A percentile compares a stretch with the other conserved stretches of the same genome.
Conservation (phyloP, 345 rosid species). For the Heritiera fomes region DNA sequence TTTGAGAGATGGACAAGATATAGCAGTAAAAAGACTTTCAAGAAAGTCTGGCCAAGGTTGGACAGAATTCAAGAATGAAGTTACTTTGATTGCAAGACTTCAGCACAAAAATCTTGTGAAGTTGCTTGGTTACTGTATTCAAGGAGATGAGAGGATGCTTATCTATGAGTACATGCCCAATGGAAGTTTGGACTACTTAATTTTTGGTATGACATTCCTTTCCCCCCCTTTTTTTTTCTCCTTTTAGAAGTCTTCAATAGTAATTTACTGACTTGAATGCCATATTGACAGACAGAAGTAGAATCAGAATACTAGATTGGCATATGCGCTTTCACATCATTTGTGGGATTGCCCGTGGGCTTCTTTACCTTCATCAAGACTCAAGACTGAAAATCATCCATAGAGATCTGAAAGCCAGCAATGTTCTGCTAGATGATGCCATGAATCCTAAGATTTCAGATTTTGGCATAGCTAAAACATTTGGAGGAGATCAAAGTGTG, state of each 20-base stretch:
- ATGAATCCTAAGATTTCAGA: conserved; percentile 17
- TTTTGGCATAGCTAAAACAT: conserved; percentile 9
- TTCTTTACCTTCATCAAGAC: conserved; percentile 13
- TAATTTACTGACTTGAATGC: neutral
- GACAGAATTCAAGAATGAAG: conserved; percentile 41
- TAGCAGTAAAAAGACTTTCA: conserved; percentile 25
- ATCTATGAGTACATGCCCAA: conserved; percentile 42
- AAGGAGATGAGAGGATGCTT: conserved; percentile 36
- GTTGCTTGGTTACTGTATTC: conserved; percentile 39
- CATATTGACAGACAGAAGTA: neutral
- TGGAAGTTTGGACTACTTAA: conserved; percentile 35
- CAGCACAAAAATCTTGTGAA: conserved; percentile 47
- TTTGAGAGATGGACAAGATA: no score
- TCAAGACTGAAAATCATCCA: conserved; percentile 6
- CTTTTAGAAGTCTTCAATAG: no score
- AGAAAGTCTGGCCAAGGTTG: conserved; percentile 39
- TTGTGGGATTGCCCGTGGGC: neutral
- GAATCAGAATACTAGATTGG: neutral
- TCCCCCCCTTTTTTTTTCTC: no score
- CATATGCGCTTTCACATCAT: neutral
- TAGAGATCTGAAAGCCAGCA: conserved; percentile 13
- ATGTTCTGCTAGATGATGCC: neutral
- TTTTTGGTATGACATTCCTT: conserved; percentile 31
- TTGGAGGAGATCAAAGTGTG: neutral
- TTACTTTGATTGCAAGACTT: conserved; percentile 35